phyloP scores from a whole-genome alignment of 2,329 filamentous ascomycete genomes.

The Davidsoniella eucalypti region DNA sequence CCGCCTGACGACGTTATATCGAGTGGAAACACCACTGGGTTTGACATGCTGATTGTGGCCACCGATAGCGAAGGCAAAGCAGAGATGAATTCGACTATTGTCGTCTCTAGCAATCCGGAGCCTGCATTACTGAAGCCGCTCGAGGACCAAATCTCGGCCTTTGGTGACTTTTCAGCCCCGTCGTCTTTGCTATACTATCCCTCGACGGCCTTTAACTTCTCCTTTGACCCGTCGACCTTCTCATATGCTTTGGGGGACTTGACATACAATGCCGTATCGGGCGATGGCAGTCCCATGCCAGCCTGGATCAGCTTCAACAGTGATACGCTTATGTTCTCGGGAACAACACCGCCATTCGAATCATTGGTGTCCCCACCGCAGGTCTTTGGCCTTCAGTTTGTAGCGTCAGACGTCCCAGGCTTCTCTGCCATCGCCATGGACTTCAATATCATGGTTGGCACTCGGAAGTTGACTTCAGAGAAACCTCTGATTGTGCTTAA shows the following conservation, averaged over 20 bases:
- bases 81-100: constrained; percentile 49
- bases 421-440: constrained; percentile 50
- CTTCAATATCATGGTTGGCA: constrained; percentile 58
- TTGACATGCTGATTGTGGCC: constrained; percentile 51
- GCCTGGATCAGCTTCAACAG: constrained; percentile 70
- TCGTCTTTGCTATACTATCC: constrained; percentile 40
- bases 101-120: constrained; percentile 43
- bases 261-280: constrained; percentile 62
- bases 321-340: constrained; percentile 47
- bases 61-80: constrained; percentile 47
- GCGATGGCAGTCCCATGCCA: constrained; percentile 65
- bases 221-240: constrained; percentile 46
- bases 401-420: constrained; percentile 65
- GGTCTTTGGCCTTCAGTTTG: constrained; percentile 51
- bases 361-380: constrained; percentile 52
- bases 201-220: constrained; percentile 34
- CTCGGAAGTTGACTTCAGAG: constrained; percentile 50
- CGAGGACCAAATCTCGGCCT: constrained; percentile 36
- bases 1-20: constrained; percentile 37
- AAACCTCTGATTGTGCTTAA: constrained; percentile 40
- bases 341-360: constrained; percentile 48
- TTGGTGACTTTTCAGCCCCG: constrained; percentile 44
- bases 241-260: constrained; percentile 32
- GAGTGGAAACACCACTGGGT: constrained; percentile 36
- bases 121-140: constrained; percentile 41